Conservation (phyloP, 2,329 filamentous ascomycete genomes). For the Neopestalotiopsis clavispora region DNA sequence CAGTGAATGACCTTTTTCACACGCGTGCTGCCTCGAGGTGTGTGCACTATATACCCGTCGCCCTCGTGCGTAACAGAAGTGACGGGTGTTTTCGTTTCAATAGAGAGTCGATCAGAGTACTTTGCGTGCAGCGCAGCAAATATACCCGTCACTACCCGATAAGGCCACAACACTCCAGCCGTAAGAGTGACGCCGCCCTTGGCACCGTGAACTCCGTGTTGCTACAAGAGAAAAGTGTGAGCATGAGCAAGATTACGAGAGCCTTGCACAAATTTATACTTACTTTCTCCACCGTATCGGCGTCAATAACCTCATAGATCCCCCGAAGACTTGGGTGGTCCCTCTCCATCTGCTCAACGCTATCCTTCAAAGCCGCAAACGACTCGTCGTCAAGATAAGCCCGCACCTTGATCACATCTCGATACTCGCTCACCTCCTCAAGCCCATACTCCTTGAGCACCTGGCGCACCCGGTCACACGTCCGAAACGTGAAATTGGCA, state of each 20-base stretch:
- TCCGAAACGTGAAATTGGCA: neutral
- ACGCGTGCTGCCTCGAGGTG: neutral
- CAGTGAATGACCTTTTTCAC: neutral
- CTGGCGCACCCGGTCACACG: neutral
- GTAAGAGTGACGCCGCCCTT: neutral
- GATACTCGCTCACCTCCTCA: neutral
- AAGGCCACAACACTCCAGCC: neutral
- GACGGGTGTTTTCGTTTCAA: neutral
- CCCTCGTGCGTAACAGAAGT: neutral
- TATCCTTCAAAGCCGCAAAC: neutral
- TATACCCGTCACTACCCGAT: neutral
- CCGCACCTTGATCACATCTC: neutral
- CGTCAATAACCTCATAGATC: neutral
- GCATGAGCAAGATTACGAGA: neutral
- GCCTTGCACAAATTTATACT: neutral
- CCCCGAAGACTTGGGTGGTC: neutral
- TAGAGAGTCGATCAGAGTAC: neutral
- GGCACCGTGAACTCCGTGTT: conserved; percentile 1
- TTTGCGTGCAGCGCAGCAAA: neutral
- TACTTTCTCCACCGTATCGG: neutral
- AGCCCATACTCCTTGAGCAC: neutral
- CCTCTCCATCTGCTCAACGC: neutral
- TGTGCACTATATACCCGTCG: neutral
- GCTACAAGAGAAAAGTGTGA: neutral
- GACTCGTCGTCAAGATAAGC: neutral